Percentiles rank a stretch among this genome's conserved stretches.
Conservation (phyloP, 2,329 filamentous ascomycete species). For the Chrysoporthe austroafricana region DNA sequence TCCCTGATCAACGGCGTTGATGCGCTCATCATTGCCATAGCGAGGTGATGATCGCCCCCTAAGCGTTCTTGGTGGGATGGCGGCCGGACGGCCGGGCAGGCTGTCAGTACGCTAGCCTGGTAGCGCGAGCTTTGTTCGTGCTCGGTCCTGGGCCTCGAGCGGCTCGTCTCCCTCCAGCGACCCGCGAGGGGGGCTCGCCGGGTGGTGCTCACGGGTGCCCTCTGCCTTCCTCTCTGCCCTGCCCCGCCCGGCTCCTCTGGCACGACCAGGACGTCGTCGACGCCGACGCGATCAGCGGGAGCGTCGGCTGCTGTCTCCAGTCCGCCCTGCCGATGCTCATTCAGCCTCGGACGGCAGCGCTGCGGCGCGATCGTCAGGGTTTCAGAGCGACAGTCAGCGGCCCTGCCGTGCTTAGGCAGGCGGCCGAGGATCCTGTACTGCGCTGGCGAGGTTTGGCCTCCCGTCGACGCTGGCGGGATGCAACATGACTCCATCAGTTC, state of each 20-base stretch:
- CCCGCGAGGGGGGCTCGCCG: too few species aligned
- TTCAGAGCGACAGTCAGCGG: neutral
- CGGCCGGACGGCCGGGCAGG: neutral
- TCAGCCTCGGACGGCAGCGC: neutral
- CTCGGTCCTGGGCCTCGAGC: neutral
- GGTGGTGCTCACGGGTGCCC: too few species aligned
- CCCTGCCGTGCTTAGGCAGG: neutral
- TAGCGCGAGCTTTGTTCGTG: constrained; percentile 7
- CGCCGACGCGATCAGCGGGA: neutral
- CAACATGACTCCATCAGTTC: constrained; percentile 10
- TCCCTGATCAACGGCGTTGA: constrained; percentile 12
- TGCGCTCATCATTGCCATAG: constrained; percentile 10
- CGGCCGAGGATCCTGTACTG: neutral
- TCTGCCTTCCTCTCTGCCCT: neutral
- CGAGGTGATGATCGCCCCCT: constrained; percentile 9
- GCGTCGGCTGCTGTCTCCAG: neutral
- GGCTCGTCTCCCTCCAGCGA: neutral
- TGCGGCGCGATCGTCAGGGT: neutral
- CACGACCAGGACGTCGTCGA: neutral
- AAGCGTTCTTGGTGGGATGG: constrained; percentile 4
- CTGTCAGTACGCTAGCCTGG: neutral
- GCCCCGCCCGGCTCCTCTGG: constrained; percentile 3
- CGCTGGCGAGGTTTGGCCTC: neutral
- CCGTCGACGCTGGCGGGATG: constrained; percentile 4
- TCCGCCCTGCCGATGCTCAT: neutral